A percentile compares a stretch with the other conserved stretches of the same genome.
phyloP scores from a whole-genome alignment of 805 yeast genomes.

The Komagataella pastoris region DNA sequence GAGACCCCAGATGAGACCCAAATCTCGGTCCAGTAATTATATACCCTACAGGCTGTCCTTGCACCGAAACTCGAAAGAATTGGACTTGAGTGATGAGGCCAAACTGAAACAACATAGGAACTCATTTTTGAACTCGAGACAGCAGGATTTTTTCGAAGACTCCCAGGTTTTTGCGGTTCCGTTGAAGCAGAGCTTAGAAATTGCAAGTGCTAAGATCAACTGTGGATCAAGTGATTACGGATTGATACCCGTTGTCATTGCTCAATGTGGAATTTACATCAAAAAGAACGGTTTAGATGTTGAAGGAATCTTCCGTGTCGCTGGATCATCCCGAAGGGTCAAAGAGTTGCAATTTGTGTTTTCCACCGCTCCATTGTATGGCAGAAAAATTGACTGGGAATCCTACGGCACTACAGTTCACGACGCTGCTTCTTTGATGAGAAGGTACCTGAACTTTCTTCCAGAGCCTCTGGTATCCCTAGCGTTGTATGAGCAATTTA shows the following conservation, averaged over 20 bases:
- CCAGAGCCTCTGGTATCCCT: slow-evolving; percentile 90
- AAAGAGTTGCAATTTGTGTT: slow-evolving; percentile 76
- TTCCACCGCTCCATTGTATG: slow-evolving; percentile 82
- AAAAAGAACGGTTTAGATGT: slow-evolving; percentile 67
- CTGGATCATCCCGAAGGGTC: slow-evolving; percentile 82
- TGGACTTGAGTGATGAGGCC: slow-evolving; percentile 13
- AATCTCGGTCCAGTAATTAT: slow-evolving; percentile 10
- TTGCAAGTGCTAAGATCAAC: slow-evolving; percentile 69
- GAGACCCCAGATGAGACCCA: slow-evolving; percentile 1
- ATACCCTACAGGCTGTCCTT: slow-evolving; percentile 21
- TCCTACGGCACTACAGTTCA: slow-evolving; percentile 71
- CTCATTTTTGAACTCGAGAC: slow-evolving; percentile 27
- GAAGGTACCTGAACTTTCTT: slow-evolving; percentile 75
- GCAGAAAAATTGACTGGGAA: slow-evolving; percentile 81
- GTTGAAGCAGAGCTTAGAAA: slow-evolving; percentile 50
- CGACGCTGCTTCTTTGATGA: slow-evolving; percentile 85
- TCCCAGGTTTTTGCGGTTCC: slow-evolving; percentile 70
- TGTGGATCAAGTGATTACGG: slow-evolving; percentile 59
- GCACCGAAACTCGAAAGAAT: slow-evolving; percentile 10
- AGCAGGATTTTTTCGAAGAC: slow-evolving; percentile 29
- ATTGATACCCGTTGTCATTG: slow-evolving; percentile 84
- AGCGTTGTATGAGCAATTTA: slow-evolving; percentile 58
- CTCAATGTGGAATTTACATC: slow-evolving; percentile 81
- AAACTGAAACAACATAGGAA: slow-evolving; percentile 33
- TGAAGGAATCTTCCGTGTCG: slow-evolving; percentile 88